Base-by-base conservation (phyloP, 139 green algal species). In the Spirogloea muscicola region DNA sequence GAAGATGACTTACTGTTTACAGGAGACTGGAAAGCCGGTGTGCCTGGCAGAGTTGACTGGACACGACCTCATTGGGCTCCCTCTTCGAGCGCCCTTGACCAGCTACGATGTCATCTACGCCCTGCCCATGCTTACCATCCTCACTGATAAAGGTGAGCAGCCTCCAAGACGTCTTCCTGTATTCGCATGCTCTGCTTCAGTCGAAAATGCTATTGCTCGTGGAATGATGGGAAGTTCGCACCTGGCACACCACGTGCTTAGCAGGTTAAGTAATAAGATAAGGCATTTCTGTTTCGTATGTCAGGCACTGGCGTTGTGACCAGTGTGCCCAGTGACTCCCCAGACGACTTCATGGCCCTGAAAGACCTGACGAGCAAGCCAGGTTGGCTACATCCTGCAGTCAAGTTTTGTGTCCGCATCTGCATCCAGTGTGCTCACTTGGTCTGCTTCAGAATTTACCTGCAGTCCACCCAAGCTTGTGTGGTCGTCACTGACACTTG, bases 111-210 rank as follows among this genome's bases (percentile, higher is more conserved):
- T 72, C 37, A 91, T 99, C 49, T 97, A 96, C 82, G 87, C 91
- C 65, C 87, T 99, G 68, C 94, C 94, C 2, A 91, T 99, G 81
- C 84, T 98, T 34, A 98, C 93, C 63, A 98, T 99, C 83, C 85
- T 93, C 10, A 98, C 89, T 66, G 90, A 91, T 84, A 99, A 99
- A 86, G 72, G 61, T 60, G 44, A 3, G 38, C 31, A 65, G 57
- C 16, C n/a, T n/a, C n/a, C n/a, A n/a, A n/a, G n/a, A n/a, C 13
- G 13, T 21, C 46, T 21, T 21, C 21, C 46, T 55, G 18, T 21
- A 55, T 21, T n/a, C 46, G 21, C 18, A 55, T 55, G 46, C 21
- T 55, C 18, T n/a, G 46, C 46, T 21, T 55, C 21, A n/a, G 46
- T 21, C 18, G 46, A 55, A 18, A 55, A 21, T 18, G 46, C 21